A percentile compares a stretch with the other conserved stretches of the same genome.
These are phyloP conservation scores for Coemansia sp. DNA, from an alignment of 192 early-diverging fungal genomes.

Conservation along the genomic window DNA sequence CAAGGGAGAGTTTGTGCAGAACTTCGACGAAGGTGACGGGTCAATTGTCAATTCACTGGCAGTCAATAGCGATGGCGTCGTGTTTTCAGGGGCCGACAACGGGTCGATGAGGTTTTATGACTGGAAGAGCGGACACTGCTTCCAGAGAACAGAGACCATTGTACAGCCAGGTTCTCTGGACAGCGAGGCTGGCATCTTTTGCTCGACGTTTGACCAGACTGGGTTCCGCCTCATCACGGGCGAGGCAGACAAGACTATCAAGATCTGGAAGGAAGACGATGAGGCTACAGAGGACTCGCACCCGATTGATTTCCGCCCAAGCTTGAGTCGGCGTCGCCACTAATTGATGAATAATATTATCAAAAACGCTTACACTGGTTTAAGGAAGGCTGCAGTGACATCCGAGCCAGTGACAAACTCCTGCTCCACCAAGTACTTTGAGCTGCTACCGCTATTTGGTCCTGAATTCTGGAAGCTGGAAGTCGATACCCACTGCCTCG, in stretches of 20 bases:
- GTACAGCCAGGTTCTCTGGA: slow-evolving; percentile 96
- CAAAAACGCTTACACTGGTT: background rate
- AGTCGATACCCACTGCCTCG: slow-evolving; percentile 35
- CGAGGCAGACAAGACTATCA: slow-evolving; percentile 99
- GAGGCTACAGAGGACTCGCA: slow-evolving; percentile 51
- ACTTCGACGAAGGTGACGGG: slow-evolving; percentile 75
- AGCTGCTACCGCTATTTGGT: background rate
- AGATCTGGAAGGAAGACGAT: slow-evolving; percentile 66
- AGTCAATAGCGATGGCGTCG: slow-evolving; percentile 87
- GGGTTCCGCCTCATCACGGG: slow-evolving; percentile 95
- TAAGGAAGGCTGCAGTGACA: slow-evolving; percentile 29
- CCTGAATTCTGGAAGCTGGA: slow-evolving; percentile 4
- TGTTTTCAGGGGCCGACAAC: slow-evolving; percentile 96
- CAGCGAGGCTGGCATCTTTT: slow-evolving; percentile 94
- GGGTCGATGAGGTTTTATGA: slow-evolving; percentile 97
- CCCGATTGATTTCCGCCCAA: slow-evolving; percentile 46
- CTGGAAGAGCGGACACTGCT: slow-evolving; percentile 93
- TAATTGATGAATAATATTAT: background rate
- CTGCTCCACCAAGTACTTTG: slow-evolving; percentile 32
- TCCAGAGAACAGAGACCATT: slow-evolving; percentile 83
- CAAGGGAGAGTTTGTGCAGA: slow-evolving; percentile 91
- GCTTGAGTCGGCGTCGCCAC: slow-evolving; percentile 31
- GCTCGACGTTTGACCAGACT: slow-evolving; percentile 92
- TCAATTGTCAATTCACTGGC: slow-evolving; percentile 89
- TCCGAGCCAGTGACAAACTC: slow-evolving; percentile 32